A percentile compares a stretch with the other conserved stretches of the same genome.
Evolutionary conservation across 2,329 filamentous ascomycete species (phyloP).

Genomic region (Aphanoascus verrucosus): DNA sequence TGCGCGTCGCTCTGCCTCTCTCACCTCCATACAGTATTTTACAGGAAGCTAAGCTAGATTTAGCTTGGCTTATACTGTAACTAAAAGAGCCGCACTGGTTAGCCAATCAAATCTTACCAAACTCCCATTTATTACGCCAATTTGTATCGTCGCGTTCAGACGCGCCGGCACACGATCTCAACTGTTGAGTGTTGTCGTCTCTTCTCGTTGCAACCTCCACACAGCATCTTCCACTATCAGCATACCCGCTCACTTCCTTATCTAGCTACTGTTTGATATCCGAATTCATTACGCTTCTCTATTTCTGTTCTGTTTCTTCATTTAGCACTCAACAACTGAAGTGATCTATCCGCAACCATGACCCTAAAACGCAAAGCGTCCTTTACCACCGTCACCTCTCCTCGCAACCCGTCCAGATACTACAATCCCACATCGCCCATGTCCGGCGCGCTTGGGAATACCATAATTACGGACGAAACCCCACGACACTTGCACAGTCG

Average conservation of each 20-base stretch:
- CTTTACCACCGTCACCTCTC: constrained; percentile 36
- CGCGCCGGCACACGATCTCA: not conserved
- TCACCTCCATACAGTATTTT: constrained; percentile 4
- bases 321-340: not conserved
- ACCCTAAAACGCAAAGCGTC: constrained; percentile 50
- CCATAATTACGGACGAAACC: constrained; percentile 25
- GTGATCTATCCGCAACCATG: constrained; percentile 31
- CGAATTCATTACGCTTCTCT: not conserved
- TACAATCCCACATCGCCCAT: constrained; percentile 20
- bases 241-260: not conserved
- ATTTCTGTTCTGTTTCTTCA: too few species aligned
- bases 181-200: not conserved
- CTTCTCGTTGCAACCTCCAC: not conserved
- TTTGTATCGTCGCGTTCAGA: constrained; percentile 8
- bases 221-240: not conserved
- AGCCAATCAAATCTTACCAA: not conserved
- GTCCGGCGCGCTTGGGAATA: constrained; percentile 18
- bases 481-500: constrained; percentile 43
- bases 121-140: not conserved
- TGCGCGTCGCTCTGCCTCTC: not conserved
- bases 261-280: not conserved
- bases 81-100: not conserved
- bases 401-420: constrained; percentile 29
- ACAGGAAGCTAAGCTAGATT: not conserved
- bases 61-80: not conserved